Conservation (phyloP, 495 filamentous ascomycete genomes). For the Beverwykella pulmonaria region DNA sequence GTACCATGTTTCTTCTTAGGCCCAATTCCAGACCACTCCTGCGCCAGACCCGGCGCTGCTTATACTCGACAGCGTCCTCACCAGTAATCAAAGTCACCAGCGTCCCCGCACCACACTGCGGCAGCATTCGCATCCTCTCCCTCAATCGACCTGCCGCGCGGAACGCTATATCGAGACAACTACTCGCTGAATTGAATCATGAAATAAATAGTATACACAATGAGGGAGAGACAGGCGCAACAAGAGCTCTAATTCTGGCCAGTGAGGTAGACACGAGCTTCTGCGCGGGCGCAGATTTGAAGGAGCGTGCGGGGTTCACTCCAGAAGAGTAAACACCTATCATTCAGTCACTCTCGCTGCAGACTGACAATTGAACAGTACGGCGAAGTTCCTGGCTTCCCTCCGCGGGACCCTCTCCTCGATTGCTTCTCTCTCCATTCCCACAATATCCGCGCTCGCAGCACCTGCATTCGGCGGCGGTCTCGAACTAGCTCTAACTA, state of each 20-base stretch:
- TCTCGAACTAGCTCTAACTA: conserved; percentile 84
- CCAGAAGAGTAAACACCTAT: conserved; percentile 60
- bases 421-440: conserved; percentile 74
- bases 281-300: conserved; percentile 93
- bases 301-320: conserved; percentile 77
- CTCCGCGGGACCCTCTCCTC: conserved; percentile 71
- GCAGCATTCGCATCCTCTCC: conserved; percentile 83
- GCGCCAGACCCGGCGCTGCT: conserved; percentile 23
- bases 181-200: conserved; percentile 69
- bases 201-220: conserved; percentile 68
- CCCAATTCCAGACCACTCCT: not conserved
- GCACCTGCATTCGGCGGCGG: conserved; percentile 87
- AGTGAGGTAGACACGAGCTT: conserved; percentile 79
- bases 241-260: conserved; percentile 76
- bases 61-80: conserved; percentile 38
- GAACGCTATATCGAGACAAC: conserved; percentile 82
- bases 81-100: conserved; percentile 69
- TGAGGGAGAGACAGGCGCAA: conserved; percentile 66
- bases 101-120: conserved; percentile 76
- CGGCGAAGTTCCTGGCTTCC: conserved; percentile 69
- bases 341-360: not conserved
- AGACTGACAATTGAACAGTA: conserved; percentile 53
- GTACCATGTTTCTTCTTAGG: not conserved
- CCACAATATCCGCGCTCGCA: conserved; percentile 82
- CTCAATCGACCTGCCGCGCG: conserved; percentile 81